Base-by-base conservation (phyloP, 2,329 filamentous ascomycete genomes). In the Leptodontidium sp. region DNA sequence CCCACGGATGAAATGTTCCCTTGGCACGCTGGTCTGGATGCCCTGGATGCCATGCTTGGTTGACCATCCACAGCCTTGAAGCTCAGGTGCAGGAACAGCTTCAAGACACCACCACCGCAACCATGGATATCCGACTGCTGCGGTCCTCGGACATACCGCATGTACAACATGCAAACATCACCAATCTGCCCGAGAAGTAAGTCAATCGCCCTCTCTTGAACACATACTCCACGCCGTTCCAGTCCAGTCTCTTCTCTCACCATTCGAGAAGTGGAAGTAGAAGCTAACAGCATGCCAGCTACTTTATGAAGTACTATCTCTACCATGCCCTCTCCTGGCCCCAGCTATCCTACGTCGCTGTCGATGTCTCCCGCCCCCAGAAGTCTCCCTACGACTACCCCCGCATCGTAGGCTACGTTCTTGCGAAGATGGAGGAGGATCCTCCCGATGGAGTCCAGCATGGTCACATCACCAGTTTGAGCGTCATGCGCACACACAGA, bases 261-360 rank as follows among this genome's bases (percentile, higher is more conserved):
- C 24, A 6, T 32, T 40, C 11, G 9, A 26, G 47, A n/a, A 47
- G 29, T 32, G 29, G 29, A 32, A 47, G 11, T 17, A 53, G 47
- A 68, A 62, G 43, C 69, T 70, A 45, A 71, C 43, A 14, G 26
- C 17, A 17, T 50, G 29, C 38, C 43, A 78, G 76, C 86, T 99
- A 99, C 88, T 98, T 98, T 81, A 93, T 97, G 83, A 99, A 99
- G 87, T 99, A 99, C 87, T 99, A 99, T 85, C 90, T 99, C 78
- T 99, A 99, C 88, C 96, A 99, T 83, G 94, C 95, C 17, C 90
- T 98, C 74, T 97, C 94, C 76, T 99, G 96, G 96, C 96, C 96
- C 57, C 95, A 98, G 83, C 89, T 99, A 73, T 95, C 91, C 82
- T 98, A 94, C 82, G 95, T 99, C 67, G 96, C 96, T 75, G 94